A percentile compares a stretch with the other conserved stretches of the same genome.
Conservation (phyloP, 495 filamentous ascomycete genomes). For the Aspergillus diversus region DNA sequence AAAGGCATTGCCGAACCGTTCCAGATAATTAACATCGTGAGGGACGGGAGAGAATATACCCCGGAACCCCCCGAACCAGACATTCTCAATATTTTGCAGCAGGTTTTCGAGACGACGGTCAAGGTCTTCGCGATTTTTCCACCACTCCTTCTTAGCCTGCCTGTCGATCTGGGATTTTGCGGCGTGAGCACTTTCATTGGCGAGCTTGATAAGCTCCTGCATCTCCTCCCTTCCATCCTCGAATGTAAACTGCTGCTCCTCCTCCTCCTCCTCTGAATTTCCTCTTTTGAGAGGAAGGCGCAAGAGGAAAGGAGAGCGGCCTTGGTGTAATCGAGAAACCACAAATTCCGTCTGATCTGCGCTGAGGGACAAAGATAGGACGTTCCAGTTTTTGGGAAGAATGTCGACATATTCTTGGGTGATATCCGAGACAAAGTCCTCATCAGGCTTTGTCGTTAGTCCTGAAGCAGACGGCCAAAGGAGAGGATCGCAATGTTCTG, state of each 20-base stretch:
- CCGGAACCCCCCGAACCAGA: conserved; percentile 94
- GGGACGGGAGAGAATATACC: conserved; percentile 81
- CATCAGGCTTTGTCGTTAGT: conserved; percentile 27
- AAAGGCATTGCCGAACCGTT: conserved; percentile 75
- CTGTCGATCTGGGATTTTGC: conserved; percentile 62
- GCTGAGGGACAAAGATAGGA: conserved; percentile 80
- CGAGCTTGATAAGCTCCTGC: conserved; percentile 74
- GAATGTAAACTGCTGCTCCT: conserved; percentile 82
- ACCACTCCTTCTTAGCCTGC: conserved; percentile 78
- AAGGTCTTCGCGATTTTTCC: conserved; percentile 78
- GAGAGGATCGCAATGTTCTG: conserved; percentile 44
- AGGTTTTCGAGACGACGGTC: conserved; percentile 78
- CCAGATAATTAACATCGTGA: conserved; percentile 62
- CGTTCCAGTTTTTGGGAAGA: conserved; percentile 80
- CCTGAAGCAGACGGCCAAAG: conserved; percentile 38
- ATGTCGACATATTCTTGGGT: conserved; percentile 56
- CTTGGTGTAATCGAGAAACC: conserved; percentile 74
- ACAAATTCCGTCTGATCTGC: conserved; percentile 80
- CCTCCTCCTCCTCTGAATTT: conserved; percentile 79
- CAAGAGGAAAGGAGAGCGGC: conserved; percentile 77
- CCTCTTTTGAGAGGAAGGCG: conserved; percentile 82
- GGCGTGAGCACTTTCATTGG: conserved; percentile 81
- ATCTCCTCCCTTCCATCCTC: conserved; percentile 75
- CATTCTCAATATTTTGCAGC: conserved; percentile 80
- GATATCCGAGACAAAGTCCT: conserved; percentile 38